phyloP scores from a whole-genome alignment of 83 land plant genomes.

The Picea mariana region DNA sequence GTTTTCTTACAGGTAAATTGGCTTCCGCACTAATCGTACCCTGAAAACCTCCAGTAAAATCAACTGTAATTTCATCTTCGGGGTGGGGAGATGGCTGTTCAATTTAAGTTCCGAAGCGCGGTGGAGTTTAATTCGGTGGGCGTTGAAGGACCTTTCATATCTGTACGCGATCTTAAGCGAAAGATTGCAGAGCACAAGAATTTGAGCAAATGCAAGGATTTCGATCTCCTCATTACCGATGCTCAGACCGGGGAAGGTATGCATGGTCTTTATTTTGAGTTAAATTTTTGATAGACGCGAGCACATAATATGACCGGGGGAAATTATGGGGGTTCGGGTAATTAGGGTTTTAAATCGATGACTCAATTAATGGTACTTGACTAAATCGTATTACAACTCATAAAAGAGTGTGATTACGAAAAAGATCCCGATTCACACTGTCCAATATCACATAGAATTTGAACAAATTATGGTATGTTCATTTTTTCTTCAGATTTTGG shows the following conservation, averaged over 20 bases:
- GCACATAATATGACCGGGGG: not conserved
- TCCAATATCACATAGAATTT: too few species aligned
- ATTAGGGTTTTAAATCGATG: not conserved
- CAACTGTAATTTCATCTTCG: not conserved
- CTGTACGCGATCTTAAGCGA: conserved; percentile 58
- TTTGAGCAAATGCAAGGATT: conserved; percentile 49
- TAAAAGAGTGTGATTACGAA: too few species aligned
- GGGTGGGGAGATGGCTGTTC: conserved; percentile 56
- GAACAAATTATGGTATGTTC: not conserved
- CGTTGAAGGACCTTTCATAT: conserved; percentile 61
- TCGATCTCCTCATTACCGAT: conserved; percentile 80
- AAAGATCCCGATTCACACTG: too few species aligned
- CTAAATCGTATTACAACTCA: too few species aligned
- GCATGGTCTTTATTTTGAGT: too few species aligned
- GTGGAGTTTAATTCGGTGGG: conserved; percentile 69
- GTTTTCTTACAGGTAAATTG: too few species aligned
- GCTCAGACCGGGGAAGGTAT: conserved; percentile 63
- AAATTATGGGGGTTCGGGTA: not conserved
- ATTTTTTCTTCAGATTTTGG: not conserved
- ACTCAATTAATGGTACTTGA: too few species aligned
- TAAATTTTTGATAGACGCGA: too few species aligned
- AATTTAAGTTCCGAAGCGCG: conserved; percentile 89
- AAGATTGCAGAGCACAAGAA: conserved; percentile 63
- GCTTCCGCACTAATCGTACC: too few species aligned
- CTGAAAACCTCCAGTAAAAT: too few species aligned